Evolutionary conservation across 768 basidiomycete genomes (phyloP), one percentile per base, ranked within the genome.

Genomic region (Lactarius evosmus): DNA sequence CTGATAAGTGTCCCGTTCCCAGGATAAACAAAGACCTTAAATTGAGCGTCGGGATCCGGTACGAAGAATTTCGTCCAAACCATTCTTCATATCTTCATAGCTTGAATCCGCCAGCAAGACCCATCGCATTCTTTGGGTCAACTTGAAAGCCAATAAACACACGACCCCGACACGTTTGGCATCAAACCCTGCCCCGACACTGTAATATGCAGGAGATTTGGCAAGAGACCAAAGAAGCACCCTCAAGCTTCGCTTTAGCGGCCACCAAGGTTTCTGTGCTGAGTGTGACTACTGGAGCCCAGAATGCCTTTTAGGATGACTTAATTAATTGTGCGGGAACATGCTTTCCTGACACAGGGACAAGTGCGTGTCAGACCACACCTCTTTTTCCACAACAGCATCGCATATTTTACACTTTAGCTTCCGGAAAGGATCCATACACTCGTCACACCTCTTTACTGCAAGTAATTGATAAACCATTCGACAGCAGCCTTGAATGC

Each of bases 401-500:
- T 46, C 5, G 25, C 46, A 7, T 49, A 49, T 38, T 38, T 51
- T 51, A 50, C 30, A 57, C 4, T 9, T 40, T 32, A 22, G 6
- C 29, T 40, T 34, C 38, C 54, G 19, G n/a, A 16, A 30, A 3
- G 11, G 11, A 51, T 29, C 22, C 27, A 19, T 4, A 16, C 32
- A 36, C 32, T 8, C 11, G n/a, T 14, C 34, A 25, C 16, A 19
- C 25, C 34, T 1, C 17, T 50, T 41, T 30, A 54, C 32, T 65
- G 11, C 40, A 78, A 50, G 62, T 77, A 68, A 60, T 75, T 74
- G 66, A 67, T 67, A 60, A 77, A 72, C 71, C 74, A 79, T 32
- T 74, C 72, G 27, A 78, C 75, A 6, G 75, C 63, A 34, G 70
- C 70, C 63, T 76, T 74, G 71, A 81, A 79, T 0, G 78, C 72